Evolutionary conservation across 371 early-diverging fungal species (phyloP).

Genomic region (Syncephalastrum monosporum): DNA sequence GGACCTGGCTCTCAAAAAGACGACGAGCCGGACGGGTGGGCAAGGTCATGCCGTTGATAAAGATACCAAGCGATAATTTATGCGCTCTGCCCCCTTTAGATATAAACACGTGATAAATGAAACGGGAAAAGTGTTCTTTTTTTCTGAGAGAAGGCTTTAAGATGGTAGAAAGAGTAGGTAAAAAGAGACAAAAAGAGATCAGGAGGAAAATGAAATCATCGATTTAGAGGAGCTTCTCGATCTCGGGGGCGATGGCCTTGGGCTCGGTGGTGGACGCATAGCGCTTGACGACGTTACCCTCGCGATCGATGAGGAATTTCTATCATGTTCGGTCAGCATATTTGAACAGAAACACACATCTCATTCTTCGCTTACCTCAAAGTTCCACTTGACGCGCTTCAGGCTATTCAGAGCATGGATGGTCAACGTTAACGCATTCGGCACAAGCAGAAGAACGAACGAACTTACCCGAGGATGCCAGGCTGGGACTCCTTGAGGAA

Average conservation of each 20-base stretch:
- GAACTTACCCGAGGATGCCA: constrained; percentile 56
- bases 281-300: constrained; percentile 69
- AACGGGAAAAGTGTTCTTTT: too few relatives aligned
- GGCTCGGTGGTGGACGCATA: constrained; percentile 63
- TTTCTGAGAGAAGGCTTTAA: too few relatives aligned
- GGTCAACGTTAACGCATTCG: not conserved
- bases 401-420: constrained; percentile 27
- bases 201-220: too few relatives aligned
- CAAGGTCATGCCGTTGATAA: too few relatives aligned
- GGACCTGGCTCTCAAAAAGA: too few relatives aligned
- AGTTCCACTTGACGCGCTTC: constrained; percentile 77
- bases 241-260: constrained; percentile 47
- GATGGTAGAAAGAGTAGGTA: too few relatives aligned
- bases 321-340: constrained; percentile 10
- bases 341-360: too few relatives aligned
- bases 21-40: too few relatives aligned
- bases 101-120: too few relatives aligned
- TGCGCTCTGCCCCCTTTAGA: too few relatives aligned
- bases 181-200: too few relatives aligned
- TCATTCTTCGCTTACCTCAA: constrained; percentile 39
- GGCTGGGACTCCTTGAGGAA: constrained; percentile 69
- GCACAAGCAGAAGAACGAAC: not conserved
- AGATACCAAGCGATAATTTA: too few relatives aligned
- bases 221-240: constrained; percentile 48
- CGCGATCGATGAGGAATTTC: constrained; percentile 74